Percentiles rank a stretch among this genome's conserved stretches.
Evolutionary conservation across 2,329 filamentous ascomycete genomes (phyloP).

Genomic region (Cryphonectria japonica): DNA sequence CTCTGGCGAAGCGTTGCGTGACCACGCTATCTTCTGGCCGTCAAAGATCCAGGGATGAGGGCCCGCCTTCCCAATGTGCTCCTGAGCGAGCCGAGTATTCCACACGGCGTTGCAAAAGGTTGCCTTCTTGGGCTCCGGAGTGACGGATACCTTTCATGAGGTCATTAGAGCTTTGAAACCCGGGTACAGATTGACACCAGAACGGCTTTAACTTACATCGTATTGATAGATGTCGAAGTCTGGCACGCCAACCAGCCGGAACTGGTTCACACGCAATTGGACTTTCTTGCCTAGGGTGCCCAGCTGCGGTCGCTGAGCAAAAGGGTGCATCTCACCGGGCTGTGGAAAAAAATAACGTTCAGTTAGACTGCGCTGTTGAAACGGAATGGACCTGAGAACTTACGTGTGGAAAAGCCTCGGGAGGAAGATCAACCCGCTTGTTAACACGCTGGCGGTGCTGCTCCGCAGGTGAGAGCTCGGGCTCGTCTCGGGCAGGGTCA

Average conservation of each 20-base stretch:
- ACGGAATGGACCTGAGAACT: slow-evolving; percentile 29
- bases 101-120: slow-evolving; percentile 75
- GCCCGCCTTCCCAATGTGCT: slow-evolving; percentile 48
- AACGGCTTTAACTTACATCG: slow-evolving; percentile 64
- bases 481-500: slow-evolving; percentile 45
- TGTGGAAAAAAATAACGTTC: slow-evolving; percentile 14
- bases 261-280: slow-evolving; percentile 72
- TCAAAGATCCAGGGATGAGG: slow-evolving; percentile 70
- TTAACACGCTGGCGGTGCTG: slow-evolving; percentile 32
- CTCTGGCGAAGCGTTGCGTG: slow-evolving; percentile 45
- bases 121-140: slow-evolving; percentile 63
- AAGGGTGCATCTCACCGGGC: slow-evolving; percentile 39
- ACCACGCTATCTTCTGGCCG: slow-evolving; percentile 85
- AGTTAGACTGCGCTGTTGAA: slow-evolving; percentile 18
- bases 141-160: slow-evolving; percentile 63
- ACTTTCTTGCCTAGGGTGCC: slow-evolving; percentile 62
- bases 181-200: neutral
- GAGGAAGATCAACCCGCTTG: slow-evolving; percentile 60
- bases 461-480: neutral
- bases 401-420: slow-evolving; percentile 57
- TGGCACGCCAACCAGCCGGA: slow-evolving; percentile 65
- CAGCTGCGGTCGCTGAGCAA: slow-evolving; percentile 55
- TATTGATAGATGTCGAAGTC: slow-evolving; percentile 75
- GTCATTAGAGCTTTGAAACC: slow-evolving; percentile 28
- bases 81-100: slow-evolving; percentile 65